phyloP scores from a whole-genome alignment of 2,329 filamentous ascomycete genomes.

The Cladosporium phlei region DNA sequence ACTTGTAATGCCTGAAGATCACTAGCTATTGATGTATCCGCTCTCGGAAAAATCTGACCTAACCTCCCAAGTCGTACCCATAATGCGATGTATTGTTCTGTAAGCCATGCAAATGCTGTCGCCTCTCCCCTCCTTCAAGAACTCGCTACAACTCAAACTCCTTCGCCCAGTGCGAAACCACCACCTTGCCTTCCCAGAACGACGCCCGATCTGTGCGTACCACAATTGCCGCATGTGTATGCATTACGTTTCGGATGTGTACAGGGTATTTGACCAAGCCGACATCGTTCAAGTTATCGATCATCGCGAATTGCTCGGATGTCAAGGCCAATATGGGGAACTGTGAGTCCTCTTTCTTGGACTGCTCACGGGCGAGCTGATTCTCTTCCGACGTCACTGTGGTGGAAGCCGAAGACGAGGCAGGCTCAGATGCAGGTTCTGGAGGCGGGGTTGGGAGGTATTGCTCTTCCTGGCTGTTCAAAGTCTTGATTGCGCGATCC shows the following conservation, averaged over 20 bases:
- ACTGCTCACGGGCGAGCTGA: slow-evolving; percentile 28
- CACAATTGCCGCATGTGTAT: slow-evolving; percentile 88
- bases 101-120: neutral
- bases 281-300: slow-evolving; percentile 65
- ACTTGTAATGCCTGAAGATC: too few relatives aligned
- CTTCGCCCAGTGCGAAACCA: slow-evolving; percentile 75
- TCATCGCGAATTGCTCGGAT: slow-evolving; percentile 77
- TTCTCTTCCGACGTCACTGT: slow-evolving; percentile 13
- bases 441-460: slow-evolving; percentile 56
- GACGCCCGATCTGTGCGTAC: slow-evolving; percentile 62
- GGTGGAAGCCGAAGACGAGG: slow-evolving; percentile 5
- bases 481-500: slow-evolving; percentile 70
- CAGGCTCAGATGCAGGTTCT: slow-evolving; percentile 28
- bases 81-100: too few relatives aligned
- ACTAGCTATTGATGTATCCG: too few relatives aligned
- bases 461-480: slow-evolving; percentile 61
- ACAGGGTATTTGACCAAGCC: slow-evolving; percentile 59
- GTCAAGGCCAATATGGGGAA: slow-evolving; percentile 71
- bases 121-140: neutral
- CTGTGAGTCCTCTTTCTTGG: slow-evolving; percentile 11
- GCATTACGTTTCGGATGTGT: slow-evolving; percentile 70
- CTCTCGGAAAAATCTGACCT: too few relatives aligned
- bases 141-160: slow-evolving; percentile 58
- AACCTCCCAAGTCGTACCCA: too few relatives aligned
- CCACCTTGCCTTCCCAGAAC: slow-evolving; percentile 72